Evolutionary conservation across 495 filamentous ascomycete species (phyloP), one percentile per base, ranked within the genome.

Genomic region (Neurospora hispaniola): DNA sequence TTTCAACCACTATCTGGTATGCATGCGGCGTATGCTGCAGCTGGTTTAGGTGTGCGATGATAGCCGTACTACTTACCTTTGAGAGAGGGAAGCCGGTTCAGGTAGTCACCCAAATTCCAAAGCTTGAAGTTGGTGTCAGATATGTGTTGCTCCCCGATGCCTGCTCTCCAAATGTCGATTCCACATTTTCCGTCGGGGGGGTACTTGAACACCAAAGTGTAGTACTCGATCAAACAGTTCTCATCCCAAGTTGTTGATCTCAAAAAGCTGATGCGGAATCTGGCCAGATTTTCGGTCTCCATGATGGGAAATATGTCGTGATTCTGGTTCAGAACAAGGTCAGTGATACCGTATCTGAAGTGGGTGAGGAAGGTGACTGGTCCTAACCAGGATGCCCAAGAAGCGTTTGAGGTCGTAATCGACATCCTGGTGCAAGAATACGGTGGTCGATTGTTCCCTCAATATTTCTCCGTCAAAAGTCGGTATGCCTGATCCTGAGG

Each of bases 81-180:
- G 73, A 71, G 68, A 3, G 68, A 43, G 0, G 74, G 27, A 6
- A 79, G 72, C 0, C 77, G 72, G 44, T 74, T 77, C 5, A 79
- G 71, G 43, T 76, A 79, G 54, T 77, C 75, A 16, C 78, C 78
- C 35, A 79, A 31, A 12, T 75, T 74, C 75, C 76, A 74, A 2
- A 79, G 54, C 62, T 72, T 69, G 35, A 38, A 43, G 14, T 68
- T 59, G n/a, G 35, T 72, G 4, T 39, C 59, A 7, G 72, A 72
- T 16, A 77, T 38, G 38, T 73, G 70, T 4, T 74, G 70, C 2
- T 42, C 41, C 18, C 59, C 75, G 11, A 43, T 73, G 3, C 75
- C 75, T 18, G 71, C 73, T 39, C 78, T 46, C 78, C 78, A 79
- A 12, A 79, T 44, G 43, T 78, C 77, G 54, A 79, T 39, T 3